Conservation (phyloP, 2,329 filamentous ascomycete genomes). For the Rhynchosporium secalis region DNA sequence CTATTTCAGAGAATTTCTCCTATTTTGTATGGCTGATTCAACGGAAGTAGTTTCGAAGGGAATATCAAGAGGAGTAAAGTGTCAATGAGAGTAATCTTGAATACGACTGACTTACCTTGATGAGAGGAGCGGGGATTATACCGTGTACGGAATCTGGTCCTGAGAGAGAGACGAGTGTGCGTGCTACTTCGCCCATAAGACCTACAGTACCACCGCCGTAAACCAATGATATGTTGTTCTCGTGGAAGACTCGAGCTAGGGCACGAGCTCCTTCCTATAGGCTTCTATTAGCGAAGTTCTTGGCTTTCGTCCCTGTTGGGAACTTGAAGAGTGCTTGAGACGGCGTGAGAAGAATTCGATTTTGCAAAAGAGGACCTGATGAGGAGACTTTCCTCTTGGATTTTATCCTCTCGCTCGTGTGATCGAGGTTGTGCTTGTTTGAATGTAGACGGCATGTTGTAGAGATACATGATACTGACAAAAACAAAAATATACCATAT, state of each 20-base stretch:
- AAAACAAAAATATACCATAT: constrained; percentile 51
- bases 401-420: neutral
- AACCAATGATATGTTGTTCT: constrained; percentile 60
- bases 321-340: neutral
- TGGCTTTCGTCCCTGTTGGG: neutral
- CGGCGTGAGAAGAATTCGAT: no score
- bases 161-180: neutral
- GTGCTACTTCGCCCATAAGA: neutral
- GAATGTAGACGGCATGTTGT: no score
- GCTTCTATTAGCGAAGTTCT: neutral
- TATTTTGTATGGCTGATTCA: no score
- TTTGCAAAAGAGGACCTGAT: no score
- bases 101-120: neutral
- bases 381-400: no score
- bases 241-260: constrained; percentile 73
- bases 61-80: no score
- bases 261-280: constrained; percentile 64
- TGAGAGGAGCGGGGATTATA: neutral
- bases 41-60: no score
- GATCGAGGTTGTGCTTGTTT: neutral
- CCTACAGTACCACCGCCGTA: neutral
- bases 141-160: neutral
- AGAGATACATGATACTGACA: neutral
- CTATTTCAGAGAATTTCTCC: no score
- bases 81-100: neutral